Percentiles rank a stretch among this genome's conserved stretches.
These are phyloP conservation scores for Zymoseptoria pseudotritici DNA, from an alignment of 2,329 filamentous ascomycete species.

Conservation along the genomic window DNA sequence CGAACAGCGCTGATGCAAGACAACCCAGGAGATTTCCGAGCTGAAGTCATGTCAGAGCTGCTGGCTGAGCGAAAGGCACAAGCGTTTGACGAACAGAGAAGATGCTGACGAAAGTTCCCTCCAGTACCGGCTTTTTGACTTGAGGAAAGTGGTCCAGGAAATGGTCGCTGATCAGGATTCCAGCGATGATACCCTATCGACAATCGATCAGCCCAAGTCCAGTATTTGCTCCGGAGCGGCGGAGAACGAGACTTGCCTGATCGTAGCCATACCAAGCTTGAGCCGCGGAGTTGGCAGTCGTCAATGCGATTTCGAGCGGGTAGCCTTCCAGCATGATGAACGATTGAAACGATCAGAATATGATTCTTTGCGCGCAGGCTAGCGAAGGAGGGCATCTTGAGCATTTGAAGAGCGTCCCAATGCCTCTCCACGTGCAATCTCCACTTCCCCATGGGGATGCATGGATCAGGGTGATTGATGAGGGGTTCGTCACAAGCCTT, in stretches of 20 bases:
- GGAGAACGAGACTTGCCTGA: background rate
- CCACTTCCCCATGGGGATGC: background rate
- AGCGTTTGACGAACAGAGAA: slow-evolving; percentile 3
- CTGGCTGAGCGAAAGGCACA: background rate
- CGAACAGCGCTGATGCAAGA: slow-evolving; percentile 26
- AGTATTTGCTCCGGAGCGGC: background rate
- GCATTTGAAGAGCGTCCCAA: background rate
- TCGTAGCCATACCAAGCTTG: slow-evolving; percentile 14
- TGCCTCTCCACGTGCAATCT: background rate
- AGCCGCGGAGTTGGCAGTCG: slow-evolving; percentile 19
- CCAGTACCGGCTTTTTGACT: slow-evolving; percentile 4
- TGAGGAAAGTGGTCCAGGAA: slow-evolving; percentile 6
- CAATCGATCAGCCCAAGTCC: background rate
- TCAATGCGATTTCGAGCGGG: slow-evolving; percentile 18
- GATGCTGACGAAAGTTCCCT: slow-evolving; percentile 9
- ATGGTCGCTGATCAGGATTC: slow-evolving; percentile 6
- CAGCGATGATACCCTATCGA: slow-evolving; percentile 8
- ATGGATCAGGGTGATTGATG: background rate
- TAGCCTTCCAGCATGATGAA: slow-evolving; percentile 16
- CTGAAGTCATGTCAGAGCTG: background rate
- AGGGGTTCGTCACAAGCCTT: background rate
- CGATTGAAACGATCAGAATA: background rate
- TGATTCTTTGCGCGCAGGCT: background rate
- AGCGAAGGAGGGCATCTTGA: background rate
- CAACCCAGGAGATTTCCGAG: slow-evolving; percentile 8